Evolutionary conservation across 805 yeast species (phyloP).

Genomic region (Yarrowia osloensis): DNA sequence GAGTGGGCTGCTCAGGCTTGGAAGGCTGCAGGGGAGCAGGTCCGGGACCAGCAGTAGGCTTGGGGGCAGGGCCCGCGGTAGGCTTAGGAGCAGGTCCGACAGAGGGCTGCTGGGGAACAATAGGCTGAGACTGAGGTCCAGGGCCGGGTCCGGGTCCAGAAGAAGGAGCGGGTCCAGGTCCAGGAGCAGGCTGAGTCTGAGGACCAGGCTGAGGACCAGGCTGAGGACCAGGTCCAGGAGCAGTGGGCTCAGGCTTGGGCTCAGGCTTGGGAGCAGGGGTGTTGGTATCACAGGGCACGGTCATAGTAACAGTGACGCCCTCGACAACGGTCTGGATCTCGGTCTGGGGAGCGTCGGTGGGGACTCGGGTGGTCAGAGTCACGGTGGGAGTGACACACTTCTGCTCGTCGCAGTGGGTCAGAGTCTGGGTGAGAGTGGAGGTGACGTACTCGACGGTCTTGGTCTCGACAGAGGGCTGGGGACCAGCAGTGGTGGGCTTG

Average conservation of each 20-base stretch:
- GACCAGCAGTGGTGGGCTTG: background rate
- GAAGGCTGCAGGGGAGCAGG: background rate
- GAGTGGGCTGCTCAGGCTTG: too few species aligned
- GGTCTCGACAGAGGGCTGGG: background rate
- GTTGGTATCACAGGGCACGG: slow-evolving; percentile 26
- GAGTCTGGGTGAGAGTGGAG: background rate
- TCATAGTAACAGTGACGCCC: background rate
- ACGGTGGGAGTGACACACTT: slow-evolving; percentile 6
- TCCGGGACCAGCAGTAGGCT: background rate
- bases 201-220: background rate
- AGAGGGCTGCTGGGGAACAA: background rate
- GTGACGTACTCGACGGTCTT: background rate
- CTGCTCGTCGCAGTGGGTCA: slow-evolving; percentile 2
- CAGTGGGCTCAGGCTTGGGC: background rate
- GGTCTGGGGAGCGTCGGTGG: slow-evolving; percentile 5
- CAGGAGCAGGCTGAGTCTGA: background rate
- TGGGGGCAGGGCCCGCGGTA: too few species aligned
- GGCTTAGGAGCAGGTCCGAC: background rate
- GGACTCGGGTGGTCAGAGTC: slow-evolving; percentile 12
- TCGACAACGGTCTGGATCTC: background rate
- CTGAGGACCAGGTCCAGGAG: background rate
- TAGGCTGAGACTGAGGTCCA: slow-evolving; percentile 2
- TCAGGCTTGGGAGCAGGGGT: background rate
- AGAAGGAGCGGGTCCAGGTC: background rate
- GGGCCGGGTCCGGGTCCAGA: background rate